Conservation (phyloP, 352 stramenopile genomes). For the Globisporangium recalcitrans region DNA sequence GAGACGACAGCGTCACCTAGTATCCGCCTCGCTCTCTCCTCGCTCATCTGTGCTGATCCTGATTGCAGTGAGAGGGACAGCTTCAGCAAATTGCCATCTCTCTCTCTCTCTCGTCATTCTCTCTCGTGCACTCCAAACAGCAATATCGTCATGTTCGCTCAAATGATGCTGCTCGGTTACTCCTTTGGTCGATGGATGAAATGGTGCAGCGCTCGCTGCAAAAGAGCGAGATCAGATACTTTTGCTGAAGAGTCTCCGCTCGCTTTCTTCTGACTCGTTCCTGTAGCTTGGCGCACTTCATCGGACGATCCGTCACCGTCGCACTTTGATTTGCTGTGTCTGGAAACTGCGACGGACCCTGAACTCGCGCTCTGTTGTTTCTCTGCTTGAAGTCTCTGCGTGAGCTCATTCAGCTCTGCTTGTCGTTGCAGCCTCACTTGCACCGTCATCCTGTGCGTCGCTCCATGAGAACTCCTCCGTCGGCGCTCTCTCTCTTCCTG, state of each 20-base stretch:
- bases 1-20: no score
- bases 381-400: slow-evolving; percentile 11
- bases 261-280: neutral
- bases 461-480: neutral
- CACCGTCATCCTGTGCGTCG: slow-evolving; percentile 23
- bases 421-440: slow-evolving; percentile 43
- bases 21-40: no score
- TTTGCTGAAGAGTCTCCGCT: neutral
- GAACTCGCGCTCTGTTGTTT: neutral
- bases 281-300: slow-evolving; percentile 7
- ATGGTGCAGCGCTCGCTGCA: slow-evolving; percentile 15
- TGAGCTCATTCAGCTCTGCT: slow-evolving; percentile 31
- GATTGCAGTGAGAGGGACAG: no score
- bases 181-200: slow-evolving; percentile 17
- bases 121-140: neutral
- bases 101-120: no score
- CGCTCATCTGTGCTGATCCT: no score
- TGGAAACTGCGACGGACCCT: neutral
- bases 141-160: neutral
- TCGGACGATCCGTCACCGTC: neutral
- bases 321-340: neutral
- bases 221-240: slow-evolving; percentile 2
- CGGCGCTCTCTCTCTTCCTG: slow-evolving; percentile 5
- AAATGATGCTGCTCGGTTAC: neutral
- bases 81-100: no score